Conservation (phyloP, 352 stramenopile species). For the Phytophthora tentaculata region DNA sequence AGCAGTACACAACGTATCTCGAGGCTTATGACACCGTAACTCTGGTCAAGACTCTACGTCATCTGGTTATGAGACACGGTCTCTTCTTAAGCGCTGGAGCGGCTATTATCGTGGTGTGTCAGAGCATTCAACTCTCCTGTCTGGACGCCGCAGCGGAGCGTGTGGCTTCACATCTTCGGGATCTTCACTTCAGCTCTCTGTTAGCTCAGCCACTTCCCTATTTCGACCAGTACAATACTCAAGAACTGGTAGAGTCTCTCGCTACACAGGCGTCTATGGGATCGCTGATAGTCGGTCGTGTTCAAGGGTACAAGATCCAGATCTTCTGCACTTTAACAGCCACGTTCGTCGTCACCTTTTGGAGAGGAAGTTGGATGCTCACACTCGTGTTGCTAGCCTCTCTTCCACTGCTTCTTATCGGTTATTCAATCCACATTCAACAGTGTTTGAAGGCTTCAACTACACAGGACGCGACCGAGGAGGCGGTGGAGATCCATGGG, state of each 20-base stretch:
- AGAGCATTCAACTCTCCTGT: slow-evolving; percentile 45
- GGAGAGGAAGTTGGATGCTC: slow-evolving; percentile 61
- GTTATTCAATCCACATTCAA: slow-evolving; percentile 37
- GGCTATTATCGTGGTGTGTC: slow-evolving; percentile 36
- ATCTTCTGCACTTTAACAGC: slow-evolving; percentile 41
- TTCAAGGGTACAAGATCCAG: slow-evolving; percentile 59
- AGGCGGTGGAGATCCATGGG: slow-evolving; percentile 43
- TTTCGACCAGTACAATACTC: slow-evolving; percentile 74
- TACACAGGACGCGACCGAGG: slow-evolving; percentile 19
- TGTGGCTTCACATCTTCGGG: slow-evolving; percentile 50
- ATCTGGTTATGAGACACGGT: slow-evolving; percentile 29
- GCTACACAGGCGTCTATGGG: slow-evolving; percentile 58
- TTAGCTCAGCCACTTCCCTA: slow-evolving; percentile 62
- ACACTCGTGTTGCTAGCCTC: slow-evolving; percentile 63
- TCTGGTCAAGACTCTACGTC: slow-evolving; percentile 11
- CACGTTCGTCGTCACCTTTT: slow-evolving; percentile 48
- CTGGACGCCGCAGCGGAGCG: slow-evolving; percentile 62
- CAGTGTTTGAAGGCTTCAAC: slow-evolving; percentile 3
- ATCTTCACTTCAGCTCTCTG: slow-evolving; percentile 57
- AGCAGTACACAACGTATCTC: slow-evolving; percentile 39
- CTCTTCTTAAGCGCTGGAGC: slow-evolving; percentile 42
- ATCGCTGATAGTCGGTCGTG: slow-evolving; percentile 43
- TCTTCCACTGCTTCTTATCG: slow-evolving; percentile 64
- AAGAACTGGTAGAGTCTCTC: slow-evolving; percentile 59
- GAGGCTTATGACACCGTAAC: slow-evolving; percentile 23